A percentile compares a stretch with the other conserved stretches of the same genome.
Evolutionary conservation across 2,329 filamentous ascomycete genomes (phyloP).

Genomic region (Thelonectria rubi): DNA sequence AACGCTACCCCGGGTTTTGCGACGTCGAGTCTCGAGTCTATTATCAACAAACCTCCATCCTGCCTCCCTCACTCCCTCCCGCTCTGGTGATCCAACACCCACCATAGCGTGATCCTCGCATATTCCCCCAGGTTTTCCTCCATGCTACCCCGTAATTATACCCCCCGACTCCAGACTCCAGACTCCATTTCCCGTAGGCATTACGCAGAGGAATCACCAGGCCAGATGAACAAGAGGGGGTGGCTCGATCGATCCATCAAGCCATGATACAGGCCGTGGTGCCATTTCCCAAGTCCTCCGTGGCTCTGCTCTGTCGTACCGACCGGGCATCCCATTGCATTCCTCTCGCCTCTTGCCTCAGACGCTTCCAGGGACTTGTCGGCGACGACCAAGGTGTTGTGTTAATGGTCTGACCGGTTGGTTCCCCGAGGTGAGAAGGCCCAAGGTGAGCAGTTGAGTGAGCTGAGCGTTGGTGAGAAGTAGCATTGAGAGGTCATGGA

Average conservation of each 20-base stretch:
- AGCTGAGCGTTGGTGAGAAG: slow-evolving; percentile 4
- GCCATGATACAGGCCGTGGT: slow-evolving; percentile 17
- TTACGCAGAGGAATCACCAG: slow-evolving; percentile 3
- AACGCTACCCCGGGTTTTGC: slow-evolving; percentile 1
- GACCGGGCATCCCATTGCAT: neutral
- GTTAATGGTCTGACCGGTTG: slow-evolving; percentile 23
- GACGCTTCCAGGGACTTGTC: slow-evolving; percentile 18
- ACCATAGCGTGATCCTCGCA: slow-evolving; percentile 9
- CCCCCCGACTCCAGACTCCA: neutral
- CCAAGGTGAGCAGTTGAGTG: slow-evolving; percentile 5
- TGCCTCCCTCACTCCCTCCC: neutral
- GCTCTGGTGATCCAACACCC: neutral
- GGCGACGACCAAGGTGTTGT: slow-evolving; percentile 10
- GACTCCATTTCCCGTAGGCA: slow-evolving; percentile 1
- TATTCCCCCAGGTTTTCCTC: slow-evolving; percentile 21
- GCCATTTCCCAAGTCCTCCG: slow-evolving; percentile 13
- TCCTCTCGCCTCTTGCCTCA: slow-evolving; percentile 7
- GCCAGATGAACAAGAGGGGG: slow-evolving; percentile 21
- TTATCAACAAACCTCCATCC: neutral
- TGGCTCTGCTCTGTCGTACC: neutral
- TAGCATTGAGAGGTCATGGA: slow-evolving; percentile 15
- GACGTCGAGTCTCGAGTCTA: neutral
- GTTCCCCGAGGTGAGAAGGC: slow-evolving; percentile 15
- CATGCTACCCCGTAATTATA: slow-evolving; percentile 8
- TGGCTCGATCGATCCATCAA: slow-evolving; percentile 16